These are phyloP conservation scores for Daldinia childiae DNA, from an alignment of 495 filamentous ascomycete genomes.

Conservation along the genomic window DNA sequence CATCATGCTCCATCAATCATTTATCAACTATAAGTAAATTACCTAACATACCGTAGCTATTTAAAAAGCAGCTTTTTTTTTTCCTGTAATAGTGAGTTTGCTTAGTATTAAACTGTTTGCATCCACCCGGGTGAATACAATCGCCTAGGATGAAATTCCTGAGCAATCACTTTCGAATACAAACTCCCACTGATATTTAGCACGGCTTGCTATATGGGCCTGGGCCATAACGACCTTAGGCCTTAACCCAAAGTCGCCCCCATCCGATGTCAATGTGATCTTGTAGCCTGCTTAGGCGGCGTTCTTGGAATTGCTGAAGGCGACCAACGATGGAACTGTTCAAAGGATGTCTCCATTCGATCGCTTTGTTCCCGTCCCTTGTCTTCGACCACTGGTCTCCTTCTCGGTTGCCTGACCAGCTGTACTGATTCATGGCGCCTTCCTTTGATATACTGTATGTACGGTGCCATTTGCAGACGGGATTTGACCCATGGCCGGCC, in stretches of 20 bases:
- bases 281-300: not conserved
- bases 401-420: not conserved
- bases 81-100: not conserved
- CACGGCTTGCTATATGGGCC: no score
- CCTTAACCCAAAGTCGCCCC: no score
- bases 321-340: not conserved
- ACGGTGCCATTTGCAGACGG: no score
- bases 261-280: no score
- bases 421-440: not conserved
- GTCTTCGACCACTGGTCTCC: not conserved
- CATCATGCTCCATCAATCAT: no score
- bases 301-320: not conserved
- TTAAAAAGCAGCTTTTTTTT: not conserved
- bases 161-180: not conserved
- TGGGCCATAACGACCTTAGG: no score
- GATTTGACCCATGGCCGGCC: no score
- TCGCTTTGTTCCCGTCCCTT: not conserved
- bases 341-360: not conserved
- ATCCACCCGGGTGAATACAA: not conserved
- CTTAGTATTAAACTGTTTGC: not conserved
- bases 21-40: no score
- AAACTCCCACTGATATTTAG: not conserved
- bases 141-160: not conserved
- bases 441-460: not conserved
- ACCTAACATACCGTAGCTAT: no score